Conservation (phyloP, 495 filamentous ascomycete genomes). For the Massariosphaeria phaeospora region DNA sequence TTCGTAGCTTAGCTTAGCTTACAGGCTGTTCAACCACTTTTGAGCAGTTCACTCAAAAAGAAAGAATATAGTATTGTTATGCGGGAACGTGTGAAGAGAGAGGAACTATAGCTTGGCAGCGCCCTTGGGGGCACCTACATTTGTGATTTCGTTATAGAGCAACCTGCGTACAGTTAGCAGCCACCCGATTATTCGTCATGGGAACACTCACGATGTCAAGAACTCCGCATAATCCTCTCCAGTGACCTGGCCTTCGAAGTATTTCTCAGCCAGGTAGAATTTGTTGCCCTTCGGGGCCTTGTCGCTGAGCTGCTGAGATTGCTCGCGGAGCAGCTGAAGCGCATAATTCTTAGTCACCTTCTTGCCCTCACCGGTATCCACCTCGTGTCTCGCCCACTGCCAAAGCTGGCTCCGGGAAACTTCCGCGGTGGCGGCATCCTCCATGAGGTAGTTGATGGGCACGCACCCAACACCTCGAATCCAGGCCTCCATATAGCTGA, state of each 20-base stretch:
- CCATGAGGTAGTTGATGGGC: conserved; percentile 99
- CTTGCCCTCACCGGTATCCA: conserved; percentile 83
- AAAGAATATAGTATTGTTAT: too few relatives aligned
- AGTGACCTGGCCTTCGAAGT: conserved; percentile 88
- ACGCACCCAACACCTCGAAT: conserved; percentile 91
- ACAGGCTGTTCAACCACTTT: too few relatives aligned
- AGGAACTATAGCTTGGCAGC: conserved; percentile 71
- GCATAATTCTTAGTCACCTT: conserved; percentile 88
- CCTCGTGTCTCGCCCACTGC: conserved; percentile 90
- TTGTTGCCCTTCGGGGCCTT: conserved; percentile 87
- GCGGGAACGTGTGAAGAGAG: not conserved
- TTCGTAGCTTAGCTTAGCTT: too few relatives aligned
- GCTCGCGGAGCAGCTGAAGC: conserved; percentile 79
- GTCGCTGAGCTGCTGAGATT: conserved; percentile 66
- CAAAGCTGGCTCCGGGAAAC: conserved; percentile 88
- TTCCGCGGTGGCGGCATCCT: conserved; percentile 96
- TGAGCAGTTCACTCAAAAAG: too few relatives aligned
- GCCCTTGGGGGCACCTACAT: conserved; percentile 54
- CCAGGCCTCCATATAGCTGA: conserved; percentile 99
- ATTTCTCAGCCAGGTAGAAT: conserved; percentile 82
- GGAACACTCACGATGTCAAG: conserved; percentile 66
- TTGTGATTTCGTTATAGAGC: conserved; percentile 94
- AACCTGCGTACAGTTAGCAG: conserved; percentile 49
- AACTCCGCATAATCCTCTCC: conserved; percentile 98
- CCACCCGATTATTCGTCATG: not conserved